A percentile compares a stretch with the other conserved stretches of the same genome.
These are phyloP conservation scores for Chrysoporthe deuterocubensis DNA, from an alignment of 2,329 filamentous ascomycete genomes.

Conservation along the genomic window DNA sequence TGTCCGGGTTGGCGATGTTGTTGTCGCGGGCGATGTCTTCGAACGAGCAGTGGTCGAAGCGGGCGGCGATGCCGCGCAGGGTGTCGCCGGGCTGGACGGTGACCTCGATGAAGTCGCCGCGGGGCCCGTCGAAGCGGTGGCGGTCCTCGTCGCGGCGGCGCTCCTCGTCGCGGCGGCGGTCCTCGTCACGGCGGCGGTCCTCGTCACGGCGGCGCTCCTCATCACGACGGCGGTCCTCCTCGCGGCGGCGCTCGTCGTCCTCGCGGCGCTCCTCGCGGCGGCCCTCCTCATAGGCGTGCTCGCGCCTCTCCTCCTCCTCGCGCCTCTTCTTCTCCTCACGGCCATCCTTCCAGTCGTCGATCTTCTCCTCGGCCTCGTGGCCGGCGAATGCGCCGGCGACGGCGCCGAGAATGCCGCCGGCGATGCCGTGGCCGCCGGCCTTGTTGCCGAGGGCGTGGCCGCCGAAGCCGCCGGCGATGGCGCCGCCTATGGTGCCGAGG, in stretches of 20 bases:
- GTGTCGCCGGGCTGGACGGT: slow-evolving; percentile 49
- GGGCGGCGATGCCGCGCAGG: slow-evolving; percentile 43
- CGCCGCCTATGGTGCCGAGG: slow-evolving; percentile 46
- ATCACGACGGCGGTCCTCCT: slow-evolving; percentile 4
- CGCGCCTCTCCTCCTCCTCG: slow-evolving; percentile 30
- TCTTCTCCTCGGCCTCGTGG: slow-evolving; percentile 46
- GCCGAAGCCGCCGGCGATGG: slow-evolving; percentile 45
- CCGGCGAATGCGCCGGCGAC: slow-evolving; percentile 47
- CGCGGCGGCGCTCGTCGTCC: slow-evolving; percentile 15
- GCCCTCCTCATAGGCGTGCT: slow-evolving; percentile 34
- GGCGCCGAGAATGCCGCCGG: slow-evolving; percentile 44
- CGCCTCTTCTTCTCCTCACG: slow-evolving; percentile 43
- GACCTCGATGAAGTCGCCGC: slow-evolving; percentile 30
- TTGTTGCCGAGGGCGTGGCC: slow-evolving; percentile 46
- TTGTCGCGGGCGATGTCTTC: slow-evolving; percentile 47
- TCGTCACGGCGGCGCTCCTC: slow-evolving; percentile 22
- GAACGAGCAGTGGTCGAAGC: slow-evolving; percentile 37
- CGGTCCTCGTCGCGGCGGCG: slow-evolving; percentile 22
- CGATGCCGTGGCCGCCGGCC: slow-evolving; percentile 37
- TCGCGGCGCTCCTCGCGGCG: slow-evolving; percentile 18
- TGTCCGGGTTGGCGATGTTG: slow-evolving; percentile 45
- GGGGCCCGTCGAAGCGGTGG: slow-evolving; percentile 32
- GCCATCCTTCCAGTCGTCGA: slow-evolving; percentile 45
- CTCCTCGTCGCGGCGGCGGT: slow-evolving; percentile 1
- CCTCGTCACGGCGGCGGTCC: slow-evolving; percentile 9